Evolutionary conservation across 1,139 yeast species (phyloP), one percentile per base, ranked within the genome.

Genomic region (Protomyces arabidopsidicola): DNA sequence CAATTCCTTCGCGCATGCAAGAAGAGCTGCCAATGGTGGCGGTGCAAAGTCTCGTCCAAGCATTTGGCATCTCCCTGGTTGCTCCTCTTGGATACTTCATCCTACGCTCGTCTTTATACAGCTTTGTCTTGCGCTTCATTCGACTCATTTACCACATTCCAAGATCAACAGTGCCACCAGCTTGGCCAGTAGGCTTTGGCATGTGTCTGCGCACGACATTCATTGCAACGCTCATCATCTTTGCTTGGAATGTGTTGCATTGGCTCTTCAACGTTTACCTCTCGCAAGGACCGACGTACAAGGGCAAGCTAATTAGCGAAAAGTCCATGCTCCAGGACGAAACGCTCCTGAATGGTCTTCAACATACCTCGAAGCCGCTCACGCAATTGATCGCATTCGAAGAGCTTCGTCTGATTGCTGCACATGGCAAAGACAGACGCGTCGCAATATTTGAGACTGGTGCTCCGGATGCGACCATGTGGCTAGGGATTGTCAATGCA

Each of bases 391-490:
- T 58, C 8, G 62, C 62, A 4, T 24, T 58, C 16, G 53, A 51
- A 39, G 62, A 58, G 20, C 16, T 58, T 39, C 52, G 45, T 6
- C 24, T 52, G 34, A 22, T 58, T n/a, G 36, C 55, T 10, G 12
- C 34, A 20, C 52, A 52, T n/a, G 36, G 31, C 9, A 12, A 16
- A 12, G n/a, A 31, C 10, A 42, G 62, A 42, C 56, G 62, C 12
- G 27, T 20, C 16, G 24, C 18, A 1, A 38, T 58, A 14, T 58
- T 58, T 52, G 62, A 58, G 31, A 31, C 56, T 39, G 62, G 62
- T 24, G 20, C 39, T 5, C 62, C 62, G 0, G 62, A 58, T 24
- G 62, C 62, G 12, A 51, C 52, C 14, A 36, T 42, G 16, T 58
- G 62, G 62, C 52, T 35, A 5, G 22, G 10, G 20, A 53, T 52